phyloP scores from a whole-genome alignment of 1,284 basidiomycete genomes.

The Melampsora americana region DNA sequence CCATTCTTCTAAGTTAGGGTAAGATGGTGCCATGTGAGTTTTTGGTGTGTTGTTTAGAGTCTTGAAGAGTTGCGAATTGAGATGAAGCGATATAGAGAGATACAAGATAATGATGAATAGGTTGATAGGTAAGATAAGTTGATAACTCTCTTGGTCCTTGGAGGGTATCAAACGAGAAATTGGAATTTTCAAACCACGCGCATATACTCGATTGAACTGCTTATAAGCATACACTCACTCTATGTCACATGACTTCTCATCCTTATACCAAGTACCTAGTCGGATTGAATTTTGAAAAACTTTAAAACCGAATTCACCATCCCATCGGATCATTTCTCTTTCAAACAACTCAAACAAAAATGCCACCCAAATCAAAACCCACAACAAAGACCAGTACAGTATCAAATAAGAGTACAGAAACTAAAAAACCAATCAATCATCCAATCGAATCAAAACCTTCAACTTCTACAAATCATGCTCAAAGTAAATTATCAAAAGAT shows the following conservation, averaged over 20 bases:
- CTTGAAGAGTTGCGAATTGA: too few species aligned
- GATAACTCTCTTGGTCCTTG: too few species aligned
- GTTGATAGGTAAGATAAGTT: too few species aligned
- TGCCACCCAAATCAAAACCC: background rate
- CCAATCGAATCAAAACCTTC: background rate
- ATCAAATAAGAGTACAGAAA: background rate
- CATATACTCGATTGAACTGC: background rate
- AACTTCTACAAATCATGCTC: background rate
- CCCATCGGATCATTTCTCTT: too few species aligned
- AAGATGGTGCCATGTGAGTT: background rate
- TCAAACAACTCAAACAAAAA: background rate
- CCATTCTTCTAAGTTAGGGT: background rate
- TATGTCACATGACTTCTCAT: too few species aligned
- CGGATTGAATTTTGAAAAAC: too few species aligned
- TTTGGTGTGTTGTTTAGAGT: too few species aligned
- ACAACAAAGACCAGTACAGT: background rate
- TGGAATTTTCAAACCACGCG: background rate
- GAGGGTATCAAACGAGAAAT: background rate
- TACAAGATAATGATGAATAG: too few species aligned
- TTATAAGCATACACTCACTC: too few species aligned
- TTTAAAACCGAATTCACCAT: too few species aligned
- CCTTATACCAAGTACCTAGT: too few species aligned
- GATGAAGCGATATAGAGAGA: too few species aligned
- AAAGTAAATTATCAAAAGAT: constrained; percentile 42
- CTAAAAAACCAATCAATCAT: background rate